Evolutionary conservation across 2,329 filamentous ascomycete species (phyloP).

Genomic region (Dothiorella sarmentorum): DNA sequence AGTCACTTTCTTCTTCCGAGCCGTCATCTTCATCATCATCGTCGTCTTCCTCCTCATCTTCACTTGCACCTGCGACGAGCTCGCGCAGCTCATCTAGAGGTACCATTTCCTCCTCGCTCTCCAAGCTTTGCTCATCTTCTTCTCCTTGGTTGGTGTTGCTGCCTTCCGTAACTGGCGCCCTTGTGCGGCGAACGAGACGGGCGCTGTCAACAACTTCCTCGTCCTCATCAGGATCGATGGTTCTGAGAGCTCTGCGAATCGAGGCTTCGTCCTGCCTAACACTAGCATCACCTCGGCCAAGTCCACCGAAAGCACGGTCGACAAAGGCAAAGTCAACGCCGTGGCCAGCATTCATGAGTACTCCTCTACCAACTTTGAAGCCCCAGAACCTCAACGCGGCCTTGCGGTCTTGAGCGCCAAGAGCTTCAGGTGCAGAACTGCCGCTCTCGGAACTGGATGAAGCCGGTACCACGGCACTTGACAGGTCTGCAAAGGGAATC

Average conservation of each 20-base stretch:
- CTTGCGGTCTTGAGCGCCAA: slow-evolving; percentile 42
- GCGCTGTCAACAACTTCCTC: slow-evolving; percentile 34
- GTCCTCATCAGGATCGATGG: slow-evolving; percentile 47
- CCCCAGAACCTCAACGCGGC: slow-evolving; percentile 55
- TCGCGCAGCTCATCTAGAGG: slow-evolving; percentile 22
- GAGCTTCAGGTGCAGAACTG: slow-evolving; percentile 20
- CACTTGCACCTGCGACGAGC: slow-evolving; percentile 22
- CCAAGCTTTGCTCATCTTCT: slow-evolving; percentile 22
- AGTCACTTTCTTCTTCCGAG: slow-evolving; percentile 32
- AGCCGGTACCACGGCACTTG: slow-evolving; percentile 34
- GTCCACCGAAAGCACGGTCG: slow-evolving; percentile 60
- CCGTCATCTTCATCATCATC: slow-evolving; percentile 28
- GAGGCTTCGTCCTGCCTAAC: slow-evolving; percentile 42
- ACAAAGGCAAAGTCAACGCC: slow-evolving; percentile 56
- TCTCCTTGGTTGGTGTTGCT: no score
- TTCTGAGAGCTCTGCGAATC: slow-evolving; percentile 40
- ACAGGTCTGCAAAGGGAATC: slow-evolving; percentile 51
- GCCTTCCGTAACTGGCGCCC: background rate
- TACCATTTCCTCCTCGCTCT: slow-evolving; percentile 19
- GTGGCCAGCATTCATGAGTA: slow-evolving; percentile 56
- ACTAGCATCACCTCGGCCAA: slow-evolving; percentile 43
- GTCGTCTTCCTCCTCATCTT: slow-evolving; percentile 36
- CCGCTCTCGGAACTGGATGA: slow-evolving; percentile 19
- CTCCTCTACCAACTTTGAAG: slow-evolving; percentile 55
- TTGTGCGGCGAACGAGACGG: background rate